Percentiles rank a stretch among this genome's conserved stretches.
Evolutionary conservation across 768 basidiomycete genomes (phyloP).

Genomic region (Hirschioporus abietinus): DNA sequence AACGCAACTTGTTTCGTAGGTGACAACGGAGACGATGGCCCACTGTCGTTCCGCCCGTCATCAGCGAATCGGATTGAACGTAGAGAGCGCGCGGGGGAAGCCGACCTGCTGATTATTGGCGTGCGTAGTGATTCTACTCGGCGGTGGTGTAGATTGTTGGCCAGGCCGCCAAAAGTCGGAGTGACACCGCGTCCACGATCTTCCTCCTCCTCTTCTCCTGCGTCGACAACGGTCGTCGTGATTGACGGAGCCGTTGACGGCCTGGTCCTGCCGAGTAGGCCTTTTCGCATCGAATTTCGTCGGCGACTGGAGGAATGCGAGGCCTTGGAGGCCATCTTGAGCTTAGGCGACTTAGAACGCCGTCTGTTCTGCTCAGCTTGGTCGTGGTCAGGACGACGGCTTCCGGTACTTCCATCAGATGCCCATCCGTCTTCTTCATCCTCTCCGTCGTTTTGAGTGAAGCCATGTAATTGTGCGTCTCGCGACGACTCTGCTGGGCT

Average conservation of each 20-base stretch:
- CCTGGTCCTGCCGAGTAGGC: conserved; percentile 12
- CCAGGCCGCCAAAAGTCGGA: conserved; percentile 11
- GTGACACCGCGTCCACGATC: neutral
- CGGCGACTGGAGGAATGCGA: conserved; percentile 5
- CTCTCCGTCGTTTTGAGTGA: conserved; percentile 10
- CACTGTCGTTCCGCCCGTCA: conserved; percentile 8
- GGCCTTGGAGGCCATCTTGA: neutral
- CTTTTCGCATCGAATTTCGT: conserved; percentile 11
- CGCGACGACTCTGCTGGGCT: neutral
- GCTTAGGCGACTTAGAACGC: neutral
- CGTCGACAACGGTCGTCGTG: conserved; percentile 3
- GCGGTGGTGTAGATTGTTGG: conserved; percentile 17
- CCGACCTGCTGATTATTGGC: conserved; percentile 24
- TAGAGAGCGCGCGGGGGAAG: conserved; percentile 41
- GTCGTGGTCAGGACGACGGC: neutral
- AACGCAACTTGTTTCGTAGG: neutral
- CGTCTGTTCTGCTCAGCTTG: neutral
- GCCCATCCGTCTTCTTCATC: conserved; percentile 58
- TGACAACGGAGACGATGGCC: neutral
- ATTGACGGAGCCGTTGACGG: conserved; percentile 10
- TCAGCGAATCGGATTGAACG: conserved; percentile 29
- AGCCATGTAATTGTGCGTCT: conserved; percentile 9
- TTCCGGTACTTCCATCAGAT: conserved; percentile 42
- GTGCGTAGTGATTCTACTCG: conserved; percentile 13
- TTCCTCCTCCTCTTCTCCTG: neutral